A percentile compares a stretch with the other conserved stretches of the same genome.
Evolutionary conservation across 345 rosid genomes (phyloP).

Genomic region (Sonneratia caseolaris): DNA sequence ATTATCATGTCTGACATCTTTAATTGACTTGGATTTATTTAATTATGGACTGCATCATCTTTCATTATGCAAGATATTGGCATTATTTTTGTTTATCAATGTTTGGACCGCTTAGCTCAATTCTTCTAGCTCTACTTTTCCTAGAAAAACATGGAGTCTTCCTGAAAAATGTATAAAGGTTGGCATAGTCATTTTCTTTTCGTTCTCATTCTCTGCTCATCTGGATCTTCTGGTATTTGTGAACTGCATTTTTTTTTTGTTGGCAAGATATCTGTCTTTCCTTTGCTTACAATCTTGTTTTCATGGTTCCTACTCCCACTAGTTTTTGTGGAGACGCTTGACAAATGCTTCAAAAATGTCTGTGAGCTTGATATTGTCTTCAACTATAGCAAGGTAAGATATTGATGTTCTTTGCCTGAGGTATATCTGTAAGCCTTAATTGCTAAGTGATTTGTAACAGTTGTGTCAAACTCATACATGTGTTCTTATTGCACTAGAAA

Average conservation of each 20-base stretch:
- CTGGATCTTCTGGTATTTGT: background rate
- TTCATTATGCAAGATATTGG: background rate
- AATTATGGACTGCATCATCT: background rate
- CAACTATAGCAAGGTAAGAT: constrained; percentile 73
- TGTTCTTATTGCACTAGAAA: background rate
- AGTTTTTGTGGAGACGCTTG: constrained; percentile 94
- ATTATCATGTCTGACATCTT: background rate
- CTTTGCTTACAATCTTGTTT: background rate
- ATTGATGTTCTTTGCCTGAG: background rate
- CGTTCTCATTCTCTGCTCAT: background rate
- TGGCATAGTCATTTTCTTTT: background rate
- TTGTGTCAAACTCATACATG: background rate
- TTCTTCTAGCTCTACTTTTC: background rate
- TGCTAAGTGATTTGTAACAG: background rate
- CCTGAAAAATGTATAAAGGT: background rate
- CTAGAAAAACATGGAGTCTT: background rate
- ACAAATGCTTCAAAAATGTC: constrained; percentile 95
- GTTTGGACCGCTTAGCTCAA: background rate
- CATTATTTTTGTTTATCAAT: background rate
- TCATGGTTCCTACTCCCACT: constrained; percentile 21
- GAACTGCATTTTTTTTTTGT: background rate
- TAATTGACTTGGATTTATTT: background rate
- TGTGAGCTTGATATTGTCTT: constrained; percentile 84
- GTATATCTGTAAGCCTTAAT: background rate
- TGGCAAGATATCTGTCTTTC: background rate